Conservation (phyloP, 108 stramenopile genomes). For the Skeletonema costatum region DNA sequence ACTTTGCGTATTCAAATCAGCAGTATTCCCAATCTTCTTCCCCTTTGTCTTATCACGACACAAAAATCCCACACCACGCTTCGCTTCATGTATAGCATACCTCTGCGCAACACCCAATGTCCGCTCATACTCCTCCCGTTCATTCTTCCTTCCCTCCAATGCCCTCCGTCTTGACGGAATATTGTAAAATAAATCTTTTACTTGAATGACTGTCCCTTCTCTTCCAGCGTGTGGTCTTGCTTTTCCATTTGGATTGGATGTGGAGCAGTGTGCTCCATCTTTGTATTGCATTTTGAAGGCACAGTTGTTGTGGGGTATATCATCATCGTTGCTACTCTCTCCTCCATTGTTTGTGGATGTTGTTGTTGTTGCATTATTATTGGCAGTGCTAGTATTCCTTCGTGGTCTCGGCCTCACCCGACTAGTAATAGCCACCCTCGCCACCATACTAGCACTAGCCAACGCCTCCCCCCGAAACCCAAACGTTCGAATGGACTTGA, state of each 20-base stretch:
- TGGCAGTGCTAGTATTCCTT: background rate
- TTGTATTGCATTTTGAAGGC: conserved; percentile 80
- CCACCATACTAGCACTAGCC: conserved; percentile 80
- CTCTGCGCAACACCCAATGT: conserved; percentile 84
- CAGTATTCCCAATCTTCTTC: conserved; percentile 2
- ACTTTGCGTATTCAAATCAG: conserved; percentile 71
- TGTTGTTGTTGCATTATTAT: background rate
- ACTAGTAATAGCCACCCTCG: conserved; percentile 53
- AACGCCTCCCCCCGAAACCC: conserved; percentile 99
- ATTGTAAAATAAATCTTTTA: conserved; percentile 97
- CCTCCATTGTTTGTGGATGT: background rate
- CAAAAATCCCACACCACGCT: conserved; percentile 81
- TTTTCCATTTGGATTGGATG: conserved; percentile 31
- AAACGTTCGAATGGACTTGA: conserved; percentile 78
- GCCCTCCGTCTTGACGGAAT: conserved; percentile 86
- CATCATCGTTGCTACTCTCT: background rate
- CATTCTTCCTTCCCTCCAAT: conserved; percentile 55
- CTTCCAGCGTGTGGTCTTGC: conserved; percentile 89
- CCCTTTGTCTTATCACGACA: conserved; percentile 65
- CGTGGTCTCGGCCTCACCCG: conserved; percentile 22
- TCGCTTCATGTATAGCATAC: conserved; percentile 91
- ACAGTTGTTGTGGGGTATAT: conserved; percentile 26
- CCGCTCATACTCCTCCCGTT: conserved; percentile 86
- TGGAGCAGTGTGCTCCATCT: conserved; percentile 61
- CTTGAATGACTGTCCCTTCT: conserved; percentile 90